These are phyloP conservation scores for Lactarius trivialis DNA, from an alignment of 768 basidiomycete genomes.

Conservation along the genomic window DNA sequence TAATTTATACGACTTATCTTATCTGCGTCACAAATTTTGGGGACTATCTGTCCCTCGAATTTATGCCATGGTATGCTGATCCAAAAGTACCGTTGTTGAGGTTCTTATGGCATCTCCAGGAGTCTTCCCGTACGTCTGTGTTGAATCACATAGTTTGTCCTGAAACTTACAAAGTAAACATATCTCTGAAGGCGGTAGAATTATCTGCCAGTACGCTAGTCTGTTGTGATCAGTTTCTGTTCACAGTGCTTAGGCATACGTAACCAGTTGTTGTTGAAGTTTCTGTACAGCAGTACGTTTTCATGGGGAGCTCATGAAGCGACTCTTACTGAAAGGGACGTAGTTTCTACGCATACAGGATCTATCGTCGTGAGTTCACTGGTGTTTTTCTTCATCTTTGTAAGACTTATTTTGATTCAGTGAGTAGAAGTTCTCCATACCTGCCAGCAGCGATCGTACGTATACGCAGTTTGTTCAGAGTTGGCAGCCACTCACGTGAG, in stretches of 20 bases:
- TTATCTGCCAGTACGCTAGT: neutral
- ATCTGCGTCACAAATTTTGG: neutral
- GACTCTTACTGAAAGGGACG: neutral
- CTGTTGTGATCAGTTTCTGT: neutral
- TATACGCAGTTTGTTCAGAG: neutral
- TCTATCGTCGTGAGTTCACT: neutral
- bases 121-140: neutral
- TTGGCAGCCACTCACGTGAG: neutral
- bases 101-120: neutral
- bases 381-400: neutral
- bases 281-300: slow-evolving; percentile 2
- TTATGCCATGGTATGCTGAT: neutral
- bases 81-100: neutral
- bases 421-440: neutral
- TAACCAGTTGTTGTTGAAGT: neutral
- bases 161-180: neutral
- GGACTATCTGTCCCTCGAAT: neutral
- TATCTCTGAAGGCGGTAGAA: neutral
- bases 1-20: neutral
- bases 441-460: slow-evolving; percentile 2
- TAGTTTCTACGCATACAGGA: slow-evolving; percentile 5
- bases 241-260: neutral
- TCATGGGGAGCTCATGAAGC: neutral
- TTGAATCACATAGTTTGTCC: neutral
- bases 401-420: neutral